Evolutionary conservation across 2,329 filamentous ascomycete species (phyloP).

Genomic region (Fusarium goolgardi): DNA sequence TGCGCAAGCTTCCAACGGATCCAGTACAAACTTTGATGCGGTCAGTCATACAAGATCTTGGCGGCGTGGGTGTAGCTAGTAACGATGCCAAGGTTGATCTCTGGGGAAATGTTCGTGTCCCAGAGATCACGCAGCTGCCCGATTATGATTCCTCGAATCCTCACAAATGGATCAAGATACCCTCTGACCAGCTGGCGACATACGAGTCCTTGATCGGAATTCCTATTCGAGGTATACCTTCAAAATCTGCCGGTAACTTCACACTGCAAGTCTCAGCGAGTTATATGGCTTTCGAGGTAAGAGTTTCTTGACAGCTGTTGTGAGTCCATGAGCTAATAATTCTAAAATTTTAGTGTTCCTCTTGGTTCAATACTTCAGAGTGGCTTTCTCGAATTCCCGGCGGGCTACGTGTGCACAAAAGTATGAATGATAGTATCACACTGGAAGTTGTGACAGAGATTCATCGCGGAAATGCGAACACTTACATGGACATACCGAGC

Average conservation of each 20-base stretch:
- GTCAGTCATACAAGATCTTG: not conserved
- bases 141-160: not conserved
- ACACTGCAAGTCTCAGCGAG: not conserved
- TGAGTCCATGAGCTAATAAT: not conserved
- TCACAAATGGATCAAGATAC: not conserved
- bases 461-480: too few relatives aligned
- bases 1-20: not conserved
- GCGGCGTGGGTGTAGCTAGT: not conserved
- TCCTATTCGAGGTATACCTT: not conserved
- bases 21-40: not conserved
- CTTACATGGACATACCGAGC: too few relatives aligned
- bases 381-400: not conserved
- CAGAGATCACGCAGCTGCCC: not conserved
- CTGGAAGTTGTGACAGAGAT: too few relatives aligned
- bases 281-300: not conserved
- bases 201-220: constrained; percentile 9
- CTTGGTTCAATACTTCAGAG: not conserved
- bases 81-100: not conserved
- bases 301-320: too few relatives aligned
- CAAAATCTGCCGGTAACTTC: not conserved
- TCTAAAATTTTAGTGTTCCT: not conserved
- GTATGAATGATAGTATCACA: too few relatives aligned
- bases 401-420: not conserved
- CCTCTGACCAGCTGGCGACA: not conserved
- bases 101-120: constrained; percentile 5